A percentile compares a stretch with the other conserved stretches of the same genome.
Evolutionary conservation across 805 yeast genomes (phyloP).

Genomic region (Yarrowia deformans): DNA sequence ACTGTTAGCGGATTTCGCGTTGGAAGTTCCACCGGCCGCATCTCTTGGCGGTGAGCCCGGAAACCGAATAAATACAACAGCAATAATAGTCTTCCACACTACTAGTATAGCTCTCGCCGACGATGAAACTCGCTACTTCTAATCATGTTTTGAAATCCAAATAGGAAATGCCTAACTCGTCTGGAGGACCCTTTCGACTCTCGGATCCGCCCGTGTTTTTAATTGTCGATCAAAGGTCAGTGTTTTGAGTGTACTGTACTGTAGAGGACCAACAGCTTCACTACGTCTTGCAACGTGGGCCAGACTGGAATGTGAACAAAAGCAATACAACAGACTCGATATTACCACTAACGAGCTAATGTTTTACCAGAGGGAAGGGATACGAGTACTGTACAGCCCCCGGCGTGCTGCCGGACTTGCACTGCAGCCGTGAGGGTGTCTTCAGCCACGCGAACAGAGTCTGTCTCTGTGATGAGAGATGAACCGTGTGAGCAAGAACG

Average conservation of each 20-base stretch:
- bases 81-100: neutral
- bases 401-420: neutral
- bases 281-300: neutral
- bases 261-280: constrained; percentile 4
- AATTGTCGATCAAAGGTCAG: constrained; percentile 1
- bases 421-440: neutral
- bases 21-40: too few relatives aligned
- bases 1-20: too few relatives aligned
- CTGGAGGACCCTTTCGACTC: neutral
- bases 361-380: neutral
- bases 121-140: neutral
- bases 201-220: constrained; percentile 1
- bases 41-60: too few relatives aligned
- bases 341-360: neutral
- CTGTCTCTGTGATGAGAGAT: neutral
- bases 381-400: neutral
- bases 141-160: constrained; percentile 9
- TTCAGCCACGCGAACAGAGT: constrained; percentile 27
- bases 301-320: neutral
- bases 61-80: constrained; percentile 4
- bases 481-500: neutral
- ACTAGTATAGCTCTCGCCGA: constrained; percentile 2
- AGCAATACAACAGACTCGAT: neutral
- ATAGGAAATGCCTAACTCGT: constrained; percentile 19
- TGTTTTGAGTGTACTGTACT: neutral